A percentile compares a stretch with the other conserved stretches of the same genome.
Conservation (phyloP, 2,329 filamentous ascomycete species). For the Thyridium curvatum region DNA sequence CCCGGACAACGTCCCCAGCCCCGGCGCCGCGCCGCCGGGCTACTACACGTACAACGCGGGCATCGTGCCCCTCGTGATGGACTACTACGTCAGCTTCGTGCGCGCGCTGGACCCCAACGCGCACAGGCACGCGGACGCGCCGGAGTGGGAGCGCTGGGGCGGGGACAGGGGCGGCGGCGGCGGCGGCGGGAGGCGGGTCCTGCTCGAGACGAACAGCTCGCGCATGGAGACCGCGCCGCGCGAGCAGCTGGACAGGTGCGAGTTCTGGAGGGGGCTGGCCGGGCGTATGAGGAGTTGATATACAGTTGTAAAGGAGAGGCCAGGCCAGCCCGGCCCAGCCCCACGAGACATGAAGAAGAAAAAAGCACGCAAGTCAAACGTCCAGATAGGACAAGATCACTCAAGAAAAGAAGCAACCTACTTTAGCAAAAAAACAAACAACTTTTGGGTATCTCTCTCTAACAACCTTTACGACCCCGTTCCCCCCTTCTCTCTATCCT, state of each 20-base stretch:
- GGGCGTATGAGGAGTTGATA: conserved; percentile 1
- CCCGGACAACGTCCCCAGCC: conserved; percentile 25
- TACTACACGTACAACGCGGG: conserved; percentile 37
- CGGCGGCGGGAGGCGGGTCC: conserved; percentile 22
- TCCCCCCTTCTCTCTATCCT: not conserved
- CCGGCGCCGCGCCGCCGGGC: conserved; percentile 21
- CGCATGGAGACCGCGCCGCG: conserved; percentile 30
- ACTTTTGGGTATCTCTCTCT: no score
- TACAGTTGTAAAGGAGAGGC: not conserved
- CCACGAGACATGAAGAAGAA: no score
- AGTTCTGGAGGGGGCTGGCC: conserved; percentile 33
- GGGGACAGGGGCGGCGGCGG: conserved; percentile 16
- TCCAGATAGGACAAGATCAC: no score
- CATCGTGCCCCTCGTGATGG: conserved; percentile 39
- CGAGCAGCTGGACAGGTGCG: conserved; percentile 29
- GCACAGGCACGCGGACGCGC: conserved; percentile 22
- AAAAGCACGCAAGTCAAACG: no score
- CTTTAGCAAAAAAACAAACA: no score
- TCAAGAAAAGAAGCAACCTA: no score
- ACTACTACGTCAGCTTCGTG: conserved; percentile 45
- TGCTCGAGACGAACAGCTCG: conserved; percentile 31
- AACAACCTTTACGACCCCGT: no score
- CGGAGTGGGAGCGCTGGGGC: conserved; percentile 34
- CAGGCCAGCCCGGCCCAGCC: no score
- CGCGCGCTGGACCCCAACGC: conserved; percentile 36